phyloP scores from a whole-genome alignment of 164 flowering plant species.

The Vitis amurensis region DNA sequence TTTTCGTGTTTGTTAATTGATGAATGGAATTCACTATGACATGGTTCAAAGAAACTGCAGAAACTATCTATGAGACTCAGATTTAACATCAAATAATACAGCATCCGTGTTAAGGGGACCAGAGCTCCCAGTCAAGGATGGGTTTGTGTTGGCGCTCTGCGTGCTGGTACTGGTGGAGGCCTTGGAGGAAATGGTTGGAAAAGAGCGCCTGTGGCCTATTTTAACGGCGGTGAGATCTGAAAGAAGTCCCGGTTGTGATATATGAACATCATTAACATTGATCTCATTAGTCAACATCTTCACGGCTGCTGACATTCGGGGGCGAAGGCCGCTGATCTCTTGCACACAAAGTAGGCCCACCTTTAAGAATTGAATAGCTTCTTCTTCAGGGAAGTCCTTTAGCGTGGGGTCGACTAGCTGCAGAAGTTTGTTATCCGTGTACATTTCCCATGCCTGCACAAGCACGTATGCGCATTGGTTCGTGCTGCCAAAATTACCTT shows the following conservation, averaged over 20 bases:
- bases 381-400: conserved; percentile 40
- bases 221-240: conserved; percentile 51
- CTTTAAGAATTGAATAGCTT: conserved; percentile 49
- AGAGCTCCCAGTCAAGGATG: background rate
- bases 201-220: conserved; percentile 17
- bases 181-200: conserved; percentile 21
- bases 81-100: too few relatives aligned
- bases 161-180: conserved; percentile 9
- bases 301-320: conserved; percentile 45
- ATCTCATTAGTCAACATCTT: conserved; percentile 47
- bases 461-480: background rate
- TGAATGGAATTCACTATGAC: too few relatives aligned
- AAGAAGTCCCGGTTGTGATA: conserved; percentile 48
- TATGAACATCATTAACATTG: conserved; percentile 18
- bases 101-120: background rate
- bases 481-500: too few relatives aligned
- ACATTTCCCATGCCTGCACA: conserved; percentile 68
- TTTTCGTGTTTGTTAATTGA: too few relatives aligned
- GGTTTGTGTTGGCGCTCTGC: background rate
- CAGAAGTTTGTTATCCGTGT: conserved; percentile 30
- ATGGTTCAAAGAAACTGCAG: too few relatives aligned
- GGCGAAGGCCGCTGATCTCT: conserved; percentile 45
- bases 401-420: conserved; percentile 48
- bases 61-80: too few relatives aligned
- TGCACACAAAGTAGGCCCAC: conserved; percentile 74